Conservation (phyloP, 768 basidiomycete genomes). For the Phaffia tasmanica region DNA sequence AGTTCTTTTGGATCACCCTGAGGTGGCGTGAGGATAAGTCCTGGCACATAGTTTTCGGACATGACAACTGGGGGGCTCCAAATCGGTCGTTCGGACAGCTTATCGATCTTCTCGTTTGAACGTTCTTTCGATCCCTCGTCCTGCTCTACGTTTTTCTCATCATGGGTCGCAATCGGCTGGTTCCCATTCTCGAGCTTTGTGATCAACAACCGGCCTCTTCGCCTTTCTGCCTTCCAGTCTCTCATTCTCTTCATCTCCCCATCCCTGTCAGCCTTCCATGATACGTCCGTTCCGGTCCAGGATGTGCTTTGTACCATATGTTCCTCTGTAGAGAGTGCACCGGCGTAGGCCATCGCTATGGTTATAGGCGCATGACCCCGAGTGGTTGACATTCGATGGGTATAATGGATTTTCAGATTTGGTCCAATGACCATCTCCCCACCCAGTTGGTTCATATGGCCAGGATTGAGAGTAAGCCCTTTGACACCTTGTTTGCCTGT, state of each 20-base stretch:
- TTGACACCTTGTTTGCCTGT: conserved; percentile 47
- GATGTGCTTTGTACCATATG: conserved; percentile 8
- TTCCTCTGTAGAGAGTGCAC: conserved; percentile 29
- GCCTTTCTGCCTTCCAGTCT: conserved; percentile 32
- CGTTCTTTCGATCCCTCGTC: too few species aligned
- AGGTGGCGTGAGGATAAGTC: too few species aligned
- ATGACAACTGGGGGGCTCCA: too few species aligned
- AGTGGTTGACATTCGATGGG: conserved; percentile 72
- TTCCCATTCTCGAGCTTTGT: neutral
- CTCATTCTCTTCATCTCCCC: conserved; percentile 38
- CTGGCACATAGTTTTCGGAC: too few species aligned
- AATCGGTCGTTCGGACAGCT: too few species aligned
- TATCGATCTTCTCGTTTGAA: too few species aligned
- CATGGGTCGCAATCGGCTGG: too few species aligned
- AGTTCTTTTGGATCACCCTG: too few species aligned
- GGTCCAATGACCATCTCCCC: conserved; percentile 68
- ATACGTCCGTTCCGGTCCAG: conserved; percentile 6
- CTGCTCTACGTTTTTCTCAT: too few species aligned
- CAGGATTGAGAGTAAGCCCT: conserved; percentile 37
- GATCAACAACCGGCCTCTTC: conserved; percentile 28
- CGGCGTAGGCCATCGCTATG: conserved; percentile 57
- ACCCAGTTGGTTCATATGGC: conserved; percentile 52
- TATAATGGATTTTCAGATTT: conserved; percentile 58
- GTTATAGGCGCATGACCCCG: conserved; percentile 63
- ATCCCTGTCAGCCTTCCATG: conserved; percentile 41